These are phyloP conservation scores for Colletotrichum limetticola DNA, from an alignment of 2,329 filamentous ascomycete genomes.

Conservation along the genomic window DNA sequence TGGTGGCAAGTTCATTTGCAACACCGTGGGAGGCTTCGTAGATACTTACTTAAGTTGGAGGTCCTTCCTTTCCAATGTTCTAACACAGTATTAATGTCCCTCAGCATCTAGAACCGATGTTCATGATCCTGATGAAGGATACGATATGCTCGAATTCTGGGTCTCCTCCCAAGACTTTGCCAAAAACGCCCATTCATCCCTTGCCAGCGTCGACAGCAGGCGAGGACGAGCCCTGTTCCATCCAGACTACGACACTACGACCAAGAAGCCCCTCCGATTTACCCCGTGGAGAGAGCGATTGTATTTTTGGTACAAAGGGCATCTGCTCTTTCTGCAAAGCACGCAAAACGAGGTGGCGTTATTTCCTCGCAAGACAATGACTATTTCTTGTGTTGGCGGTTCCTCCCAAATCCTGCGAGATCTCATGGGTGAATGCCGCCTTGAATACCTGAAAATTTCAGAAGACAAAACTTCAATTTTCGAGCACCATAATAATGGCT, in stretches of 20 bases:
- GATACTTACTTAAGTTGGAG: conserved; percentile 9
- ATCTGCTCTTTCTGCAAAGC: not conserved
- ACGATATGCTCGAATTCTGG: not conserved
- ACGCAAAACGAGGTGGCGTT: not conserved
- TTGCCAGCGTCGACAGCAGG: not conserved
- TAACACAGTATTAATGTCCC: not conserved
- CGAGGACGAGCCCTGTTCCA: not conserved
- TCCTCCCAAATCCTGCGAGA: conserved; percentile 40
- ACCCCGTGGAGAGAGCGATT: not conserved
- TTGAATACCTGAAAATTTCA: conserved; percentile 42
- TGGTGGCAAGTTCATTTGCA: too few relatives aligned
- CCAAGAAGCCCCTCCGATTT: not conserved
- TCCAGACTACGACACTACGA: not conserved
- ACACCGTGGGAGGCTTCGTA: conserved; percentile 41
- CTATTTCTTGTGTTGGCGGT: conserved; percentile 39
- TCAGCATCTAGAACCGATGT: not conserved
- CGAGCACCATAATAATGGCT: conserved; percentile 38
- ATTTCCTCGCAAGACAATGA: not conserved
- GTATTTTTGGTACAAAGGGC: not conserved
- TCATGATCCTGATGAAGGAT: not conserved
- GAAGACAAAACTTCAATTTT: conserved; percentile 45
- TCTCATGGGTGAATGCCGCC: conserved; percentile 43
- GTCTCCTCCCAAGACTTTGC: not conserved
- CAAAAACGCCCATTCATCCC: not conserved
- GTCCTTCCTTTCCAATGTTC: not conserved